phyloP scores from a whole-genome alignment of 169 alveolate genomes.

The Cryptosporidium parvum region DNA sequence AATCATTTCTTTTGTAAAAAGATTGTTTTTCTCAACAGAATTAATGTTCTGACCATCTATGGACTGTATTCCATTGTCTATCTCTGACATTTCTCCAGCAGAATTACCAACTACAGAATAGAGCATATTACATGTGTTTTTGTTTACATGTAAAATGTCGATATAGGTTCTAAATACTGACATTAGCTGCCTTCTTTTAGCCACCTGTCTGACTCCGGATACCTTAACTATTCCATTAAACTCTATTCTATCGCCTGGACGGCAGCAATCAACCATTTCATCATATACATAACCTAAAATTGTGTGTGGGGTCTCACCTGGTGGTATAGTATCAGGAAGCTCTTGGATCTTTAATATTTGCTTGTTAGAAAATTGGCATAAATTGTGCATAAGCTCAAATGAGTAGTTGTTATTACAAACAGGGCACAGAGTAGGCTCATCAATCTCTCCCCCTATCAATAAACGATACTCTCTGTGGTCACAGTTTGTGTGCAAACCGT shows the following conservation, averaged over 20 bases:
- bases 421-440: slow-evolving; percentile 94
- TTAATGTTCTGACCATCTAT: slow-evolving; percentile 43
- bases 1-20: slow-evolving; percentile 85
- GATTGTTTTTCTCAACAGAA: slow-evolving; percentile 32
- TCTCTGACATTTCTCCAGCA: slow-evolving; percentile 76
- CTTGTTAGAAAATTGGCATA: slow-evolving; percentile 94
- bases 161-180: slow-evolving; percentile 93
- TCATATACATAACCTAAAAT: slow-evolving; percentile 91
- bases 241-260: slow-evolving; percentile 98
- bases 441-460: slow-evolving; percentile 94
- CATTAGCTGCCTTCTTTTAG: slow-evolving; percentile 90
- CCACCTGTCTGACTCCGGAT: slow-evolving; percentile 91
- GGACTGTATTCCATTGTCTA: slow-evolving; percentile 43
- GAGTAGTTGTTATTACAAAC: slow-evolving; percentile 92
- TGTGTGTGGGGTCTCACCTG: slow-evolving; percentile 94
- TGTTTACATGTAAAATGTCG: slow-evolving; percentile 90
- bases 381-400: slow-evolving; percentile 93
- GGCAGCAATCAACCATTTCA: slow-evolving; percentile 93
- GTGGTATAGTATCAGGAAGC: slow-evolving; percentile 92
- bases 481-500: slow-evolving; percentile 88
- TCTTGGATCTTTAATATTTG: slow-evolving; percentile 95
- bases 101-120: slow-evolving; percentile 57
- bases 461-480: slow-evolving; percentile 88
- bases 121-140: slow-evolving; percentile 36
- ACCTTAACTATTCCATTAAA: slow-evolving; percentile 96